These are phyloP conservation scores for Gonapodya prolifera DNA, from an alignment of 192 early-diverging fungal genomes.

Conservation along the genomic window DNA sequence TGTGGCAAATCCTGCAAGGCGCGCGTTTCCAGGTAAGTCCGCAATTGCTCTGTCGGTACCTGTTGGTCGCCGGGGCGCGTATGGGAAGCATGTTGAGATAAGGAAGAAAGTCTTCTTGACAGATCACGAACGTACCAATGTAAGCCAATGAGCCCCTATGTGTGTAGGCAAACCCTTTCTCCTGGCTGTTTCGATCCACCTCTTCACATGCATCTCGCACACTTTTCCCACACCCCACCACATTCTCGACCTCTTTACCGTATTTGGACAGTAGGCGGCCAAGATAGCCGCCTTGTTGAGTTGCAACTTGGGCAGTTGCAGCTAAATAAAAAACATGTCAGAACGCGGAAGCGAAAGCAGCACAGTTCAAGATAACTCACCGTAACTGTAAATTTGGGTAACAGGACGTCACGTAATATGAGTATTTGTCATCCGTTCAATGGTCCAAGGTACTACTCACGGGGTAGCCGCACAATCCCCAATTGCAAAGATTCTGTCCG, in stretches of 20 bases:
- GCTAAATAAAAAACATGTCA: too few relatives aligned
- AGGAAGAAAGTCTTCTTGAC: too few relatives aligned
- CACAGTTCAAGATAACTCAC: too few relatives aligned
- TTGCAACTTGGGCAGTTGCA: constrained; percentile 77
- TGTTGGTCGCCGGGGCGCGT: too few relatives aligned
- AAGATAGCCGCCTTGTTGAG: constrained; percentile 78
- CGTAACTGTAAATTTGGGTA: too few relatives aligned
- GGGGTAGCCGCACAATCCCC: constrained; percentile 47
- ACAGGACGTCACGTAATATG: too few relatives aligned
- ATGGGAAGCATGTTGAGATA: too few relatives aligned
- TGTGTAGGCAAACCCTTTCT: constrained; percentile 60
- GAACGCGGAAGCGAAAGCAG: too few relatives aligned
- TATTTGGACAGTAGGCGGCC: constrained; percentile 55
- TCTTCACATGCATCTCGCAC: constrained; percentile 1
- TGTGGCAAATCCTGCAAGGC: constrained; percentile 29
- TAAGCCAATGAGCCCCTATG: constrained; percentile 73
- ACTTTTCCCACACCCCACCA: constrained; percentile 17
- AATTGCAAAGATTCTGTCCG: constrained; percentile 50
- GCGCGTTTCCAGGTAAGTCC: constrained; percentile 57
- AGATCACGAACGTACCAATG: too few relatives aligned
- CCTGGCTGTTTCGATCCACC: constrained; percentile 16
- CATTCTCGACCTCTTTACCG: constrained; percentile 10
- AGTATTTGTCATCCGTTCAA: too few relatives aligned
- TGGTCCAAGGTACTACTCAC: too few relatives aligned
- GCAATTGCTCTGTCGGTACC: constrained; percentile 89